Conservation (phyloP, 352 stramenopile genomes). For the Thraustochytrium sp. region DNA sequence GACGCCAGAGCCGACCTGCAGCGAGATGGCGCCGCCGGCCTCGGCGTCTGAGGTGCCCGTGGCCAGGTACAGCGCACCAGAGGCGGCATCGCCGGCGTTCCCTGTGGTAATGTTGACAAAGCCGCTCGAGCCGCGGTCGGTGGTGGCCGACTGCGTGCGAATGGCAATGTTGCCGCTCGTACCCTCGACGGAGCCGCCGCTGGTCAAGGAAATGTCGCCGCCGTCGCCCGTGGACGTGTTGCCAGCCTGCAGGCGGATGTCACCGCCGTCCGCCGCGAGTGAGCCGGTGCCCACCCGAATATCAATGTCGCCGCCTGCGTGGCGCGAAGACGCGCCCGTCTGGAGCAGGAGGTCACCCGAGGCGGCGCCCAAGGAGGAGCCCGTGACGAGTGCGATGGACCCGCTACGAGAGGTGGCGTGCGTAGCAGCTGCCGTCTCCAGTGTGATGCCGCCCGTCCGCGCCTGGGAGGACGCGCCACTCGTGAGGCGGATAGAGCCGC, state of each 20-base stretch:
- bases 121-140: neutral
- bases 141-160: neutral
- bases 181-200: neutral
- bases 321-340: neutral
- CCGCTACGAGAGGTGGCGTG: neutral
- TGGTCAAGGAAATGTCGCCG: neutral
- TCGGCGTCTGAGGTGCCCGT: neutral
- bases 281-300: conserved; percentile 25
- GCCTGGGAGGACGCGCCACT: neutral
- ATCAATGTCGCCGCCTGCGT: conserved; percentile 17
- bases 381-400: conserved; percentile 54
- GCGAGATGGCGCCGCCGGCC: neutral
- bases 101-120: conserved; percentile 7
- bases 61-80: neutral
- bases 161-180: conserved; percentile 22
- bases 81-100: neutral
- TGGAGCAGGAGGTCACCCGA: neutral
- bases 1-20: conserved; percentile 10
- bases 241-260: conserved; percentile 52
- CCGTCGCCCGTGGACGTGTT: neutral
- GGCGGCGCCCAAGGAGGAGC: conserved; percentile 31
- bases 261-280: neutral
- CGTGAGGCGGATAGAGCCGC: neutral
- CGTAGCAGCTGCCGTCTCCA: neutral
- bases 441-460: neutral